Percentiles rank a stretch among this genome's conserved stretches.
Conservation (phyloP, 139 green algal species). For the Pleodorina starrii region DNA sequence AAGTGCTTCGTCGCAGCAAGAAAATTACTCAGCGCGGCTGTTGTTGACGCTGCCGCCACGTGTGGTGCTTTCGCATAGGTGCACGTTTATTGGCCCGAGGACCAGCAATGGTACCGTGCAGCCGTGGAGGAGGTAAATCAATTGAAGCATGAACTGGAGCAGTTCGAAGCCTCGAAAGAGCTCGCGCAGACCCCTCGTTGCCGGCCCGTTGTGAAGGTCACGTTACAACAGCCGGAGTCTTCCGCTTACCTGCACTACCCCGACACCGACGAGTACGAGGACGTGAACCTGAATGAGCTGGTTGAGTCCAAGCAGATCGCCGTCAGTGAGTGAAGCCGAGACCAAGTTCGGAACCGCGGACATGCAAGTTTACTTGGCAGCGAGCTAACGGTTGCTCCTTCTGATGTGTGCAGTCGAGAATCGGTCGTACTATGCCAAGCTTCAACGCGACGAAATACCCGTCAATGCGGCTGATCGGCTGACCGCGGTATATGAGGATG, state of each 20-base stretch:
- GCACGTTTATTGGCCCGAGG: slow-evolving; percentile 65
- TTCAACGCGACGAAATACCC: slow-evolving; percentile 58
- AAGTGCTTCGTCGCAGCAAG: too few relatives aligned
- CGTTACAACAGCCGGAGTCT: slow-evolving; percentile 24
- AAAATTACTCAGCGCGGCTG: too few relatives aligned
- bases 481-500: slow-evolving; percentile 49
- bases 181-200: too few relatives aligned
- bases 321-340: slow-evolving; percentile 63
- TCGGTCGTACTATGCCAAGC: background rate
- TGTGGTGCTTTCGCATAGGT: slow-evolving; percentile 53
- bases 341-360: too few relatives aligned
- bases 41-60: background rate
- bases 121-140: slow-evolving; percentile 55
- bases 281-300: slow-evolving; percentile 62
- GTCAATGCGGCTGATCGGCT: slow-evolving; percentile 45
- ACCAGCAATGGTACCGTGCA: slow-evolving; percentile 65
- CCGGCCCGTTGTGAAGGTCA: background rate
- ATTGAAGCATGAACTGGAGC: too few relatives aligned
- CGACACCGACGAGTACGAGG: slow-evolving; percentile 68
- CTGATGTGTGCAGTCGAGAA: slow-evolving; percentile 52
- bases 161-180: too few relatives aligned
- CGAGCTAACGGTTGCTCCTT: too few relatives aligned
- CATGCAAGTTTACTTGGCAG: too few relatives aligned
- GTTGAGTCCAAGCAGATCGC: slow-evolving; percentile 66
- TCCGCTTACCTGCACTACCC: slow-evolving; percentile 66